phyloP scores from a whole-genome alignment of 768 basidiomycete genomes.

The Pleurotus cornucopiae region DNA sequence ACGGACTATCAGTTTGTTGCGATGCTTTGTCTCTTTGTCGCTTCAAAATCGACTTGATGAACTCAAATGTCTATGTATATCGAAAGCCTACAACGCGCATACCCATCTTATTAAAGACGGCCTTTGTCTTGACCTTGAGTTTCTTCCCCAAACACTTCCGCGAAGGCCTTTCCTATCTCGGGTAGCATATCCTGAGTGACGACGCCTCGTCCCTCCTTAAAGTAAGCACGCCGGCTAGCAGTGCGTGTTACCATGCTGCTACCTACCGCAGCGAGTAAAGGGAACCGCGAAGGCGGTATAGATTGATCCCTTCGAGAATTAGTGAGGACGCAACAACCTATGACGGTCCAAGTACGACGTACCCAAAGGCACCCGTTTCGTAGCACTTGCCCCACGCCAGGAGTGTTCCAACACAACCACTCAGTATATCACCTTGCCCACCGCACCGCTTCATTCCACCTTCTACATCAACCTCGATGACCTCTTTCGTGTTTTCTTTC shows the following conservation, averaged over 20 bases:
- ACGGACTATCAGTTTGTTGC: too few relatives aligned
- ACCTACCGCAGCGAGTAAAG: conserved; percentile 80
- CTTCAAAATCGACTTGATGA: too few relatives aligned
- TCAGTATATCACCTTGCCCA: conserved; percentile 93
- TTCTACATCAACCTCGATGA: conserved; percentile 58
- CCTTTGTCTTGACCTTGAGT: conserved; percentile 33
- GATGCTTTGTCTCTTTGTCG: too few relatives aligned
- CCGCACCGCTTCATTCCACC: conserved; percentile 93
- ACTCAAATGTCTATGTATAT: too few relatives aligned
- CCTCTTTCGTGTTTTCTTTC: conserved; percentile 51
- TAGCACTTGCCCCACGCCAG: conserved; percentile 96
- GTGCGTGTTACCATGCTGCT: conserved; percentile 88
- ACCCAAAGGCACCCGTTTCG: conserved; percentile 83
- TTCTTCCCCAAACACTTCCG: conserved; percentile 63
- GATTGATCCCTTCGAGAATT: conserved; percentile 40
- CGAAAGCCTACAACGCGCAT: too few relatives aligned
- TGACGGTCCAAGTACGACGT: not conserved
- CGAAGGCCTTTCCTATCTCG: conserved; percentile 64
- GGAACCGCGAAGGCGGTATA: conserved; percentile 61
- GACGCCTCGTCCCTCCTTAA: conserved; percentile 71
- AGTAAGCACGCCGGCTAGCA: conserved; percentile 73
- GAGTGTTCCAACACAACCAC: conserved; percentile 83
- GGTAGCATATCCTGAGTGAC: conserved; percentile 78
- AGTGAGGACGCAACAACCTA: not conserved
- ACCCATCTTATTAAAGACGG: conserved; percentile 23